phyloP scores from a whole-genome alignment of 2,329 filamentous ascomycete species.

The Xylariaceae sp. region DNA sequence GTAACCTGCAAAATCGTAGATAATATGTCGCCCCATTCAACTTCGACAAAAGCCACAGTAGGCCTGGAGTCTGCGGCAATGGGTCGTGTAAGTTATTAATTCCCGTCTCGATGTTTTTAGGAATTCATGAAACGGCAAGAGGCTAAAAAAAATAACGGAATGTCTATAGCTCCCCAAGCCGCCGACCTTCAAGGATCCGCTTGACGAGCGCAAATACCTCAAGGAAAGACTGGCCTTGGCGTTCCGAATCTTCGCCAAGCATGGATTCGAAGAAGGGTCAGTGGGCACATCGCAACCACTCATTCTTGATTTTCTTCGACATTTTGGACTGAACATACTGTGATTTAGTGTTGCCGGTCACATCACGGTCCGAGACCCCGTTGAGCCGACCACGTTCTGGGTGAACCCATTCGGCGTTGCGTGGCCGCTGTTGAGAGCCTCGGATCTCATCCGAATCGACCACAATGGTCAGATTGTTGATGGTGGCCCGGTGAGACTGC shows the following conservation, averaged over 20 bases:
- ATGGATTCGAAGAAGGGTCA: conserved; percentile 50
- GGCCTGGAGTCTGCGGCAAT: conserved; percentile 8
- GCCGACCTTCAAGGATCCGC: conserved; percentile 24
- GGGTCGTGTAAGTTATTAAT: conserved; percentile 11
- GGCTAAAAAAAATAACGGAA: not conserved
- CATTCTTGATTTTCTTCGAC: not conserved
- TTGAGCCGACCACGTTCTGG: conserved; percentile 57
- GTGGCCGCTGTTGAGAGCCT: conserved; percentile 57
- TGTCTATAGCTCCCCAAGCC: conserved; percentile 16
- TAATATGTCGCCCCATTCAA: conserved; percentile 21
- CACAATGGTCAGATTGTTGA: conserved; percentile 57
- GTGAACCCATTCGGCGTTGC: conserved; percentile 61
- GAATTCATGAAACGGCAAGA: not conserved
- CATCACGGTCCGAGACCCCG: conserved; percentile 55
- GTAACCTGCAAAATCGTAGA: no score
- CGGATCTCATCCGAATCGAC: conserved; percentile 63
- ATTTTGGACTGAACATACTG: conserved; percentile 1
- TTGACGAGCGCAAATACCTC: conserved; percentile 45
- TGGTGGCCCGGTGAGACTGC: conserved; percentile 43
- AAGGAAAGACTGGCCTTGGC: conserved; percentile 50
- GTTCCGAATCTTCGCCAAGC: conserved; percentile 54
- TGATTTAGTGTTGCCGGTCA: conserved; percentile 49
- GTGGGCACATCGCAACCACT: not conserved
- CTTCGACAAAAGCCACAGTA: conserved; percentile 1
- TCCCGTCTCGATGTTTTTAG: not conserved